Evolutionary conservation across 257 asterid genomes (phyloP).

Genomic region (Solanum megistacrolobum): DNA sequence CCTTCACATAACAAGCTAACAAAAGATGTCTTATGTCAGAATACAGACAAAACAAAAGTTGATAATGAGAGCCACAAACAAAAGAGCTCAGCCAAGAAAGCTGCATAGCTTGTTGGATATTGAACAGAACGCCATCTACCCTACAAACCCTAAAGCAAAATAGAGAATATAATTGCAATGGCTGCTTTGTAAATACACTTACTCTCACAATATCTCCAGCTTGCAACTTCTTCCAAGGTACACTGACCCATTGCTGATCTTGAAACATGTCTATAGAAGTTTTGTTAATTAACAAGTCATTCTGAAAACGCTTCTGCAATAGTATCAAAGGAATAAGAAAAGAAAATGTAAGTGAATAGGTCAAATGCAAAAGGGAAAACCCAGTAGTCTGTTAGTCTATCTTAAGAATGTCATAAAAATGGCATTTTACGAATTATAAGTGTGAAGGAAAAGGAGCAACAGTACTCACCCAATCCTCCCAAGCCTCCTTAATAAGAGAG

Average conservation of each 20-base stretch:
- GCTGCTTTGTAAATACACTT: slow-evolving; percentile 19
- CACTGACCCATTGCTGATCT: slow-evolving; percentile 67
- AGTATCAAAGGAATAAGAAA: slow-evolving; percentile 8
- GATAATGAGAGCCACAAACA: background rate
- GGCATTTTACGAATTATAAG: background rate
- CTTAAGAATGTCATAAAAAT: background rate
- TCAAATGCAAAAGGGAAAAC: background rate
- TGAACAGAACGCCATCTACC: background rate
- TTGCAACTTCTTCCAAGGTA: slow-evolving; percentile 97
- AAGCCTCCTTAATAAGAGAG: slow-evolving; percentile 93
- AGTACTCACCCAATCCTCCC: slow-evolving; percentile 99
- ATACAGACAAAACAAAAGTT: background rate
- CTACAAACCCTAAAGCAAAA: background rate
- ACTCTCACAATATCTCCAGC: slow-evolving; percentile 95
- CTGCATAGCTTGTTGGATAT: background rate
- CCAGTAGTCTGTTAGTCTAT: background rate
- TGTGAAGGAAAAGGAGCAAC: background rate
- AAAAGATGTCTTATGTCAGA: background rate
- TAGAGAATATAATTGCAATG: background rate
- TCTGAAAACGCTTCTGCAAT: slow-evolving; percentile 89
- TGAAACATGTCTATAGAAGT: slow-evolving; percentile 70
- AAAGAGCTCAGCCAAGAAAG: background rate
- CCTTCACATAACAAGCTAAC: background rate
- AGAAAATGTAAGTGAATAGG: background rate
- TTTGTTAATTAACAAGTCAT: slow-evolving; percentile 86